These are phyloP conservation scores for Phoenix roebelenii DNA, from an alignment of 176 grass and related monocot genomes.

Conservation along the genomic window DNA sequence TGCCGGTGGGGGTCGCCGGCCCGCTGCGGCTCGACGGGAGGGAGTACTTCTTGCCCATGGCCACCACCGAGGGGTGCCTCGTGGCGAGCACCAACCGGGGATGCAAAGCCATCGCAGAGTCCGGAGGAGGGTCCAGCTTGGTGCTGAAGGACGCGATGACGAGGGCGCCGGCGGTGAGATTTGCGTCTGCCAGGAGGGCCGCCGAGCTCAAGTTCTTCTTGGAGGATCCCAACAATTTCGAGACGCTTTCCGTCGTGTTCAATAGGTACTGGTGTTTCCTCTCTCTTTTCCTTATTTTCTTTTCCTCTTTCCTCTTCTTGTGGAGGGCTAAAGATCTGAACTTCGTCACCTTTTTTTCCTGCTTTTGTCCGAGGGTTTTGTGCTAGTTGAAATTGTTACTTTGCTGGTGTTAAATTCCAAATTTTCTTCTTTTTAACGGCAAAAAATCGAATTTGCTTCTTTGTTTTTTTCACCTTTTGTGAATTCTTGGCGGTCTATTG, in stretches of 20 bases:
- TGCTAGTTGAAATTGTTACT: no score
- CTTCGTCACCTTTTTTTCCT: no score
- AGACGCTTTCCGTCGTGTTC: conserved; percentile 2
- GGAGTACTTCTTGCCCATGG: conserved; percentile 13
- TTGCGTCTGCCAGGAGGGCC: background rate
- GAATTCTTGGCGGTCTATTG: no score
- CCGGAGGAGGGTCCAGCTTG: background rate
- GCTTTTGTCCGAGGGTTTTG: no score
- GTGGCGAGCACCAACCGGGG: conserved; percentile 14
- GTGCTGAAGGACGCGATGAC: conserved; percentile 10
- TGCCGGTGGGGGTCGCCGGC: conserved; percentile 11
- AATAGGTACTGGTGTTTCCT: conserved; percentile 5
- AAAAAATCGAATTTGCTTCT: no score
- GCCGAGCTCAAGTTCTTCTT: conserved; percentile 10
- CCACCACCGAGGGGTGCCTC: conserved; percentile 12
- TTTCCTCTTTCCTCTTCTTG: background rate
- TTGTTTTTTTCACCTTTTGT: no score
- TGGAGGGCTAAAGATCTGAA: no score
- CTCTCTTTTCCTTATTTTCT: background rate
- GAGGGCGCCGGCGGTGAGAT: conserved; percentile 12
- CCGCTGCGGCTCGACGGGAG: conserved; percentile 2
- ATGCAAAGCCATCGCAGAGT: conserved; percentile 3
- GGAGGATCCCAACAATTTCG: conserved; percentile 6
- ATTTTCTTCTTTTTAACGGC: no score
- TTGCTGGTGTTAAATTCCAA: no score